Conservation (phyloP, 257 asterid genomes). For the Solanum verrucosum region DNA sequence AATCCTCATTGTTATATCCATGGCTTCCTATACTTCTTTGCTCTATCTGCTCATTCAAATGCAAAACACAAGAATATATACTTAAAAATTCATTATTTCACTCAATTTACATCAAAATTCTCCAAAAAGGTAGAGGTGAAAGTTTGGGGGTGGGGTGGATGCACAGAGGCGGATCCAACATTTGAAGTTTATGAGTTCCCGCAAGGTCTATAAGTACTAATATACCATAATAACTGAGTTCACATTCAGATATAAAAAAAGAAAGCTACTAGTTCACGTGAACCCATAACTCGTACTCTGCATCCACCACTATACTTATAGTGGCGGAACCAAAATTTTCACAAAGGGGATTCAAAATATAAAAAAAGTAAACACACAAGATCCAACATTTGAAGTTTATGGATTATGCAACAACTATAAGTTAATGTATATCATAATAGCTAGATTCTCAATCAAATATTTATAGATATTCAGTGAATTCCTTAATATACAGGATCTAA, state of each 20-base stretch:
- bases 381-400: neutral
- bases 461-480: too few relatives aligned
- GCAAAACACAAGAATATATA: neutral
- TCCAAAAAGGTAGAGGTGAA: neutral
- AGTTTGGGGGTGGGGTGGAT: neutral
- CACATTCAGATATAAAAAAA: neutral
- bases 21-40: constrained; percentile 14
- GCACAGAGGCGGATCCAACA: neutral
- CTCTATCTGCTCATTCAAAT: constrained; percentile 1
- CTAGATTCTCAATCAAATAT: neutral
- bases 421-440: neutral
- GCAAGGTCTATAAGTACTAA: neutral
- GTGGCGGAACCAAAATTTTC: neutral
- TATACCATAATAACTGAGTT: neutral
- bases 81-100: neutral
- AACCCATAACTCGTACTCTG: neutral
- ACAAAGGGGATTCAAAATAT: too few relatives aligned
- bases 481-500: too few relatives aligned
- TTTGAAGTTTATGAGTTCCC: neutral
- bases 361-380: too few relatives aligned
- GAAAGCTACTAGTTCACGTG: neutral
- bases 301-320: neutral
- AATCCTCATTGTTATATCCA: constrained; percentile 9
- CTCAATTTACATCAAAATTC: neutral
- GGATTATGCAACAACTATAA: neutral